A percentile compares a stretch with the other conserved stretches of the same genome.
Evolutionary conservation across 139 green algal species (phyloP).

Genomic region (Auxenochlorella pyrenoidosa): DNA sequence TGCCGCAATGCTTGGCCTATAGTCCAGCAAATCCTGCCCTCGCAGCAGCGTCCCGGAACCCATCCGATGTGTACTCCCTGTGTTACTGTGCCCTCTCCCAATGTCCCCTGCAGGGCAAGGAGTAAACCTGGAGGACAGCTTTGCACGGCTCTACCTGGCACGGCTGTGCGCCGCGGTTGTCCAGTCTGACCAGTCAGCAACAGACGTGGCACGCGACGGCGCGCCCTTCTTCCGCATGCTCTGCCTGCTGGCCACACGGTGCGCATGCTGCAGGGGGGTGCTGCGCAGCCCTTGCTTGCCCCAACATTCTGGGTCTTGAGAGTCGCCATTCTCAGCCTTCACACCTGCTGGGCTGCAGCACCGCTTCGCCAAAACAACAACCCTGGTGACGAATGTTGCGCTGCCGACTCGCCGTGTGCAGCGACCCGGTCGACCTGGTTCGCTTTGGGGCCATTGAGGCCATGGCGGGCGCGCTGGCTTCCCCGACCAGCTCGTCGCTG

Average conservation of each 20-base stretch:
- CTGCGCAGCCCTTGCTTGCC: too few relatives aligned
- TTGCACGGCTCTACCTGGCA: constrained; percentile 77
- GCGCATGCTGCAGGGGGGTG: not conserved
- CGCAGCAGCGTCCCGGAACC: not conserved
- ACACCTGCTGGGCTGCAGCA: not conserved
- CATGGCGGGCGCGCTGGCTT: constrained; percentile 58
- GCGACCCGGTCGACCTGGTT: constrained; percentile 75
- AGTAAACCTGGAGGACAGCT: constrained; percentile 73
- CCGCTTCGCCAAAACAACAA: not conserved
- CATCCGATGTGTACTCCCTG: not conserved
- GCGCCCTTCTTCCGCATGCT: constrained; percentile 62
- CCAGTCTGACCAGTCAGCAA: constrained; percentile 66
- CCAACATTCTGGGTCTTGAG: too few relatives aligned
- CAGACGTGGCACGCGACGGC: constrained; percentile 37
- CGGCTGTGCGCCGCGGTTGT: constrained; percentile 70
- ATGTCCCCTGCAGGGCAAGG: not conserved
- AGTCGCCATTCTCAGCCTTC: too few relatives aligned
- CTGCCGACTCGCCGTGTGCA: constrained; percentile 25
- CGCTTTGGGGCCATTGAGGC: constrained; percentile 70
- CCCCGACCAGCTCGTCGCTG: constrained; percentile 26
- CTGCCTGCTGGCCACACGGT: constrained; percentile 58
- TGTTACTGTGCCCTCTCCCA: not conserved
- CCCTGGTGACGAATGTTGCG: not conserved
- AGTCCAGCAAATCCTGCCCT: not conserved
- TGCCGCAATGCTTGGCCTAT: too few relatives aligned